Conservation (phyloP, 139 green algal species). For the Trebouxia sp. region DNA sequence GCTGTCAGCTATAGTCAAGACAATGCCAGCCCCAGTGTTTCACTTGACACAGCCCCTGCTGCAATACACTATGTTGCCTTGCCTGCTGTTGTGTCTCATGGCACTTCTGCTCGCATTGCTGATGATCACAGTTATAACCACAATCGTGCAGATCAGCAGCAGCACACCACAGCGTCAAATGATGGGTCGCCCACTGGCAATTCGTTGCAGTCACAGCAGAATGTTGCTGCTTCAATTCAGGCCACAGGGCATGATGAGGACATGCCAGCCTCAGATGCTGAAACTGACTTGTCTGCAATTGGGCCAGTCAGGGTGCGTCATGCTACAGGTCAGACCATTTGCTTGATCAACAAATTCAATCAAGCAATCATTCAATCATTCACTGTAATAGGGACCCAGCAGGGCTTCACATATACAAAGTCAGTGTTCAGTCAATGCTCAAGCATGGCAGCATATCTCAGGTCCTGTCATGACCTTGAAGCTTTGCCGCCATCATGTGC, state of each 20-base stretch:
- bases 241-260: background rate
- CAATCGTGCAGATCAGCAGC: too few species aligned
- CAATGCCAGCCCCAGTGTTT: background rate
- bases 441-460: too few species aligned
- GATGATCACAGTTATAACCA: background rate
- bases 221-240: constrained; percentile 15
- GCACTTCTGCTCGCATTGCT: background rate
- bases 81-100: background rate
- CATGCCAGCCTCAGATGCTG: background rate
- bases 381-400: too few species aligned
- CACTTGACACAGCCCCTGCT: too few species aligned
- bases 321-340: background rate
- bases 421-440: too few species aligned
- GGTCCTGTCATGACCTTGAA: too few species aligned
- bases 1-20: background rate
- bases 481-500: too few species aligned
- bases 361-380: too few species aligned
- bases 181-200: background rate
- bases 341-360: background rate
- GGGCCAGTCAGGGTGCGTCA: background rate
- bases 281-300: constrained; percentile 10
- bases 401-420: too few species aligned
- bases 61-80: too few species aligned
- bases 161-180: constrained; percentile 12
- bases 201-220: background rate